Evolutionary conservation across 2,329 filamentous ascomycete genomes (phyloP), one percentile per base, ranked within the genome.

Genomic region (Fusarium heterosporum): DNA sequence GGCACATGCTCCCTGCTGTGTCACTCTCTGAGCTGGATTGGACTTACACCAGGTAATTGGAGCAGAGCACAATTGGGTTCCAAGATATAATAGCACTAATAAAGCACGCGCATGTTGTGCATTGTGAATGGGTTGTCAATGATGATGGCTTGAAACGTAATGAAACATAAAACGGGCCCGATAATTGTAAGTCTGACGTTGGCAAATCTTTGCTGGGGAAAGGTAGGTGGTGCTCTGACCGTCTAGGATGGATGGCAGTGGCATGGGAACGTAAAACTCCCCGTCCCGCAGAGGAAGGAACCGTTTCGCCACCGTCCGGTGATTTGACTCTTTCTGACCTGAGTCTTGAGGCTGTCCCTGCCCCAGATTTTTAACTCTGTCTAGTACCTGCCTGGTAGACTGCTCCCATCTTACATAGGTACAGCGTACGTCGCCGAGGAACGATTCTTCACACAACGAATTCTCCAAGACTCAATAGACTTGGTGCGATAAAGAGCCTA

Each of bases 301-400:
- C 63, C 66, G 59, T 68, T 69, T 69, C 53, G 66, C 66, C 66
- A 69, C 66, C 59, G 57, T 66, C 39, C 43, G 49, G 57, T 66
- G 48, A 61, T 63, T 42, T 42, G 55, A 48, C 17, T 14, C 19
- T 42, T 30, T 17, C 16, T n/a, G 29, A 52, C 39, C 34, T 29
- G 28, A 29, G 28, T 39, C 36, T 14, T 29, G 41, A 51, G 29
- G 40, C 26, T 32, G 46, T 52, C 57, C 40, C 50, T 54, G 66
- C 66, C 58, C 66, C 58, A 54, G 52, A 67, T 48, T 67, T 69
- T 69, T 62, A 69, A 55, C 66, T 68, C 65, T 55, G 49, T 46
- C 38, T 48, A 57, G 59, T 42, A 52, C 39, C 30, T 61, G 22
- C 22, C 22, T 25, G 26, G 19, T 8, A 12, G 26, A 43, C 17